Evolutionary conservation across 129 eudicot genomes (phyloP).

Genomic region (Scalesia atractyloides): DNA sequence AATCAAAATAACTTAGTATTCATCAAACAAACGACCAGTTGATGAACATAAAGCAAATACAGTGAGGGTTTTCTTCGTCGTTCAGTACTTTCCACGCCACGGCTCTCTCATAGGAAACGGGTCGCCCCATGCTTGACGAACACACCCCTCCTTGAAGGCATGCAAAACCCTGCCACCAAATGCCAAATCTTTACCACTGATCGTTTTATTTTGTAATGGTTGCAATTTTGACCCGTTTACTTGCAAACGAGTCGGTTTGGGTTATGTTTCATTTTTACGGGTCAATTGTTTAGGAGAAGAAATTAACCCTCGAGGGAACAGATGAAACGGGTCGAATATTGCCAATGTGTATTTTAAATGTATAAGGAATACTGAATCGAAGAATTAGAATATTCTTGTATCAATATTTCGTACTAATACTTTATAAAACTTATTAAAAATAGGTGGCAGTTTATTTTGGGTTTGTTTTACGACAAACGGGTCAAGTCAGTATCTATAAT

Average conservation of each 20-base stretch:
- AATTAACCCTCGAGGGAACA: not conserved
- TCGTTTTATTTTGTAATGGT: not conserved
- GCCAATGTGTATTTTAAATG: not conserved
- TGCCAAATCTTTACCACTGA: not conserved
- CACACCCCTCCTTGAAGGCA: conserved; percentile 95
- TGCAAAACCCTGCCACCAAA: conserved; percentile 66
- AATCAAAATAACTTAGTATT: not conserved
- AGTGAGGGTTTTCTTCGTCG: conserved; percentile 80
- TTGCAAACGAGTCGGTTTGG: not conserved
- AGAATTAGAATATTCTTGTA: not conserved
- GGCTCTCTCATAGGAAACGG: conserved; percentile 84
- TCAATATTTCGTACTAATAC: not conserved
- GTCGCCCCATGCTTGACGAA: conserved; percentile 93
- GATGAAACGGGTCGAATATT: not conserved
- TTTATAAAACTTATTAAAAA: not conserved
- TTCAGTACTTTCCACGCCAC: conserved; percentile 91
- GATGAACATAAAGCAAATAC: conserved; percentile 85
- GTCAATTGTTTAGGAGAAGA: not conserved
- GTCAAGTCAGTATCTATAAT: not conserved
- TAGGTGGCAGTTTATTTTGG: not conserved
- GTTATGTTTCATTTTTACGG: not conserved
- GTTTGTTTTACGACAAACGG: not conserved
- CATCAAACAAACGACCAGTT: conserved; percentile 87
- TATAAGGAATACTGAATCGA: not conserved
- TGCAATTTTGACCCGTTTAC: not conserved